Evolutionary conservation across 164 flowering plant species (phyloP).

Genomic region (Vitis labrusca): DNA sequence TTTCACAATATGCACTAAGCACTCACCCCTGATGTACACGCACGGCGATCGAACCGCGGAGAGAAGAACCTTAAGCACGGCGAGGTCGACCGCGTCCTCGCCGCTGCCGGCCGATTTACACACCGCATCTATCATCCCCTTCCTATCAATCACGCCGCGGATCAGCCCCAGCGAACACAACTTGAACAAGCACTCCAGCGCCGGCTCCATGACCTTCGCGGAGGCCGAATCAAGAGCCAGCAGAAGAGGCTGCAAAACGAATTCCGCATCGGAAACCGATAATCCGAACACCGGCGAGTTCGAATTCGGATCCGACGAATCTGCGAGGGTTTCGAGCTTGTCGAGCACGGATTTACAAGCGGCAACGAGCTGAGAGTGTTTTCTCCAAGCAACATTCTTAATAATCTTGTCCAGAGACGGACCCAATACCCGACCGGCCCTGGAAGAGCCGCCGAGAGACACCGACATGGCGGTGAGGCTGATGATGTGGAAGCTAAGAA

Average conservation of each 20-base stretch:
- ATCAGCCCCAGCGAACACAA: conserved; percentile 60
- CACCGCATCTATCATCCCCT: conserved; percentile 47
- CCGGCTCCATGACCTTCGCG: conserved; percentile 79
- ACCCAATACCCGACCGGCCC: conserved; percentile 74
- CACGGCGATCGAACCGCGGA: conserved; percentile 60
- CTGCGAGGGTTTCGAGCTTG: conserved; percentile 56
- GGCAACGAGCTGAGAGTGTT: conserved; percentile 77
- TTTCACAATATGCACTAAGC: conserved; percentile 61
- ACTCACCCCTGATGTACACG: conserved; percentile 66
- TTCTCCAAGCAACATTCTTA: conserved; percentile 97
- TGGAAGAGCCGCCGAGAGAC: conserved; percentile 80
- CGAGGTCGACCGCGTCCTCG: conserved; percentile 79
- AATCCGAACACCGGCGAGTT: conserved; percentile 45
- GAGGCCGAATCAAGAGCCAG: conserved; percentile 73
- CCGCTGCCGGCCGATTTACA: conserved; percentile 60
- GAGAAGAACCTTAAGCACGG: conserved; percentile 52
- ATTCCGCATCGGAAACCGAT: conserved; percentile 54
- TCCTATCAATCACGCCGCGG: conserved; percentile 52
- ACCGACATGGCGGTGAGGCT: conserved; percentile 30
- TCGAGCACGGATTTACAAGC: conserved; percentile 83
- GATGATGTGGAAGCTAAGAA: background rate
- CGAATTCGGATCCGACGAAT: conserved; percentile 28
- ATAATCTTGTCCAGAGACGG: conserved; percentile 94
- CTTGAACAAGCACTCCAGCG: conserved; percentile 67
- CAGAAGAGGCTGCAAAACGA: conserved; percentile 61